Evolutionary conservation across 176 grass and related monocot species (phyloP), one percentile per base, ranked within the genome.

Genomic region (Rhynchospora pubera): DNA sequence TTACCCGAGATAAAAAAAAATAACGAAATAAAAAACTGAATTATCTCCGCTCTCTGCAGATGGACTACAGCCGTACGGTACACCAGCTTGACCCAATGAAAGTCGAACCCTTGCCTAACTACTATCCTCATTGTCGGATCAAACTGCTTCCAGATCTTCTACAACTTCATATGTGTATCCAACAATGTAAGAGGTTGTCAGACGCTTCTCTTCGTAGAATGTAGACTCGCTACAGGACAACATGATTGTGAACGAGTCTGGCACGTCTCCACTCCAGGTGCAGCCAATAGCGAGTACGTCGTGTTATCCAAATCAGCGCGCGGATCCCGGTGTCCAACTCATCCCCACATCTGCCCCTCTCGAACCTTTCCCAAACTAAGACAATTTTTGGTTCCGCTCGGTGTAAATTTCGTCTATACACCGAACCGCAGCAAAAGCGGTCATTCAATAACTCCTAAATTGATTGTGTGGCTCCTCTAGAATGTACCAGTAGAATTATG

Each of bases 291-390:
- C 9, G 15, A 71, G 6, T 26, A 30, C 3, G 6, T 52, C 2
- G 48, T 55, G 47, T 55, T 76, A 76, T 76, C 84, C 71, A 4
- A 15, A 46, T 46, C 80, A 83, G 80, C 44, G 82, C 78, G 57
- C 79, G 64, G 89, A 91, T 84, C 84, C 86, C 84, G 15, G 70
- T 74, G 55, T 78, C 42, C 58, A 19, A 4, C 44, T 9, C 16
- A 26, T 66, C 43, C 21, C 30, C 28, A 51, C 34, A 13, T 67
- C 85, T 57, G 58, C 62, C 30, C 30, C 0, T 83, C 80, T 74
- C 70, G 19, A 52, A 74, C 70, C 70, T 74, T 74, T 84, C 61
- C 83, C 79, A 85, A 79, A 71, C 69, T 67, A 34, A 7, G 84
- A 81, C 15, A 26, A n/a, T 3, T 8, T 47, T 32, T 39, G 5